Conservation (phyloP, 345 rosid species). For the Euphorbia pulcherrima region DNA sequence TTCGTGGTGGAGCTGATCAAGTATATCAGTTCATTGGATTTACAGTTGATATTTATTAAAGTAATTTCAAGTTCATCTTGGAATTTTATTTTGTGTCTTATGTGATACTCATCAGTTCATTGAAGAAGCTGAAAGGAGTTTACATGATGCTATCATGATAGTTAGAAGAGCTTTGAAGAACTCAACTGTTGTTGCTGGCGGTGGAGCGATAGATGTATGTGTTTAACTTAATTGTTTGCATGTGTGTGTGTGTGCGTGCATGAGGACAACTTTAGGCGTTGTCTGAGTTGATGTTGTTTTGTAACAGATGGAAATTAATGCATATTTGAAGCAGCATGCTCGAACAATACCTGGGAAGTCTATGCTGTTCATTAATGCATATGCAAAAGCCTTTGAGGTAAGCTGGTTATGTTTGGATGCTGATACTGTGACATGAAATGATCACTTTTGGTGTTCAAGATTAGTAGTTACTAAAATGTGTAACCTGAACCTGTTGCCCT, state of each 20-base stretch:
- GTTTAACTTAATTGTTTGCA: slow-evolving; percentile 8
- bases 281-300: slow-evolving; percentile 18
- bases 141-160: slow-evolving; percentile 99
- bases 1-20: slow-evolving; percentile 99
- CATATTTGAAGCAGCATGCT: slow-evolving; percentile 87
- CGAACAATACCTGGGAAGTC: slow-evolving; percentile 95
- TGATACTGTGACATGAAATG: neutral
- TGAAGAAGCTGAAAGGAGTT: slow-evolving; percentile 98
- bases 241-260: neutral
- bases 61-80: neutral
- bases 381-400: slow-evolving; percentile 99
- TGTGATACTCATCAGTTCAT: slow-evolving; percentile 57
- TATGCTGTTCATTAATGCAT: slow-evolving; percentile 89
- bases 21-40: slow-evolving; percentile 35
- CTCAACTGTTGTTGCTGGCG: slow-evolving; percentile 98
- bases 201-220: slow-evolving; percentile 98
- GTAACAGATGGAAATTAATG: slow-evolving; percentile 92
- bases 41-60: neutral
- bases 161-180: slow-evolving; percentile 95
- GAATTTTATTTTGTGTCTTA: slow-evolving; percentile 2
- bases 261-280: neutral
- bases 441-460: neutral
- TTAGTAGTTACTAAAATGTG: neutral
- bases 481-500: neutral
- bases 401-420: neutral